phyloP scores from a whole-genome alignment of 139 green algal species.

The Deuterostichococcus epilithicus region DNA sequence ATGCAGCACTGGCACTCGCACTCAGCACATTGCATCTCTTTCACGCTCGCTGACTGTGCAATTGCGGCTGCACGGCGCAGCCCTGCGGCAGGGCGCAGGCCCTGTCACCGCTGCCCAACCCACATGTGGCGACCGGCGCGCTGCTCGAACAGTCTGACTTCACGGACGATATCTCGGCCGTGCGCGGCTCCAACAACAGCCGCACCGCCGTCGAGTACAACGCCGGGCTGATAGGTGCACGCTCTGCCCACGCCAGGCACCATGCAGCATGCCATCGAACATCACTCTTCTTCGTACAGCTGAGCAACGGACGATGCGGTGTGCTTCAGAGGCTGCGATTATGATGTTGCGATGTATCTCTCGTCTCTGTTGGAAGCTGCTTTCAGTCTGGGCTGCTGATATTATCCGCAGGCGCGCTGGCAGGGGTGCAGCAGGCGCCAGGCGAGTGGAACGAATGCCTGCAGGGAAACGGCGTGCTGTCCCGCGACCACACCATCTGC shows the following conservation, averaged over 20 bases:
- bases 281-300: no score
- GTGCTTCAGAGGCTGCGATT: no score
- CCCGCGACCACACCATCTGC: neutral
- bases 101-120: constrained; percentile 40
- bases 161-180: constrained; percentile 35
- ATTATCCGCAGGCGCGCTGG: constrained; percentile 13
- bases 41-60: no score
- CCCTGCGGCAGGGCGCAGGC: neutral
- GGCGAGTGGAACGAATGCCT: constrained; percentile 30
- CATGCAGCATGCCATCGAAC: no score
- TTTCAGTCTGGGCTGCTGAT: no score
- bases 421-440: constrained; percentile 15
- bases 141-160: constrained; percentile 41
- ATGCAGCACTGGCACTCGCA: no score
- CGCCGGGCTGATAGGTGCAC: constrained; percentile 17
- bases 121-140: constrained; percentile 52
- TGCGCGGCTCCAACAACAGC: constrained; percentile 27
- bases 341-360: no score
- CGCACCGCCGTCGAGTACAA: constrained; percentile 46
- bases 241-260: no score
- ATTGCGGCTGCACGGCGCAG: no score
- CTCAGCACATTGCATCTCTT: no score
- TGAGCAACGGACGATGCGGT: no score
- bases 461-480: constrained; percentile 2
- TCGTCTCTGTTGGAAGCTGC: no score